Evolutionary conservation across 352 stramenopile genomes (phyloP), one percentile per base, ranked within the genome.

Genomic region (Thalassiosira livingstoniorum): DNA sequence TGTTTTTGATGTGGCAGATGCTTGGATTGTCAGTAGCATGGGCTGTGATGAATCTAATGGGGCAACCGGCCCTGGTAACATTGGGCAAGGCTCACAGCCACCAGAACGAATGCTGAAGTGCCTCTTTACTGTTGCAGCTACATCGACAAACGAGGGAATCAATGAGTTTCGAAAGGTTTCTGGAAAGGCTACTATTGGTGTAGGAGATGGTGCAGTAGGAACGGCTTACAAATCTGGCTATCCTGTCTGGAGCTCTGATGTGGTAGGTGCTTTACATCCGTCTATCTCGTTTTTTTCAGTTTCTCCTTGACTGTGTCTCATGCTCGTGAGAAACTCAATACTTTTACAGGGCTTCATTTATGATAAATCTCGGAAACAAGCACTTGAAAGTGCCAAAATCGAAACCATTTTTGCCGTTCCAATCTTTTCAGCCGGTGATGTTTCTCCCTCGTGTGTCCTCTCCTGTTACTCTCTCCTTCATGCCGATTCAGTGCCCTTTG

Each of bases 1-100:
- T 47, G 87, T 95, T 5, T 95, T 95, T 77, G 91, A 95, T 85
- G 78, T 91, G 34, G 87, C 85, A 21, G 91, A 95, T 84, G 80
- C 92, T 34, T 95, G 89, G 89, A 81, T 75, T 43, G 57, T 61
- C 35, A 55, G 29, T 85, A 47, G n/a, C 61, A 13, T 34, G 10
- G 54, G 39, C 29, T 37, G 76, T 74, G 15, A 60, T 57, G 29
- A 64, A 34, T 27, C n/a, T n/a, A 51, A 51, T 51, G 42, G 21
- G 47, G 47, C 47, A 7, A 15, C 47, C 5, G 27, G 27, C 27
- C 4, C 47, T 4, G 21, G 4, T 11, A n/a, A 58, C n/a, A 29
- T 58, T 15, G 47, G 47, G 5, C 11, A 58, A 29, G 47, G 47
- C 11, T 11, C 11, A n/a, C 4, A 39, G 42, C n/a, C 67, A 21